These are phyloP conservation scores for Grosmannia huntii DNA, from an alignment of 2,329 filamentous ascomycete genomes.

Conservation along the genomic window DNA sequence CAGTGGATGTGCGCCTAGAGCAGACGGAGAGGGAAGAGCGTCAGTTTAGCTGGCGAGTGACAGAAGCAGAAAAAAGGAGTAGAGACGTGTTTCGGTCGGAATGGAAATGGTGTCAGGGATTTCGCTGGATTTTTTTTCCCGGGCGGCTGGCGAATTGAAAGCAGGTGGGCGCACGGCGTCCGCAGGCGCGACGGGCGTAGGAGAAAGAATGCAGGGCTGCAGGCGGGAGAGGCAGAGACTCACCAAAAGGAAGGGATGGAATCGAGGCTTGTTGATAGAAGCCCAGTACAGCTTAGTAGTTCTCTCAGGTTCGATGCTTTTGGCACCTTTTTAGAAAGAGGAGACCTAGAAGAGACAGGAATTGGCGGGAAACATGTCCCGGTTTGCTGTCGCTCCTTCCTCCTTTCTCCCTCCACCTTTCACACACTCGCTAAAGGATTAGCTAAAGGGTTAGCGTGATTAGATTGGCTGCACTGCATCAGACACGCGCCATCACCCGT, in stretches of 20 bases:
- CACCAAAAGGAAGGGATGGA: neutral
- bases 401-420: neutral
- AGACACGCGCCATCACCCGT: slow-evolving; percentile 1
- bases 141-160: neutral
- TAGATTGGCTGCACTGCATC: neutral
- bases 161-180: neutral
- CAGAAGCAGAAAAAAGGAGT: neutral
- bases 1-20: neutral
- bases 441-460: slow-evolving; percentile 4
- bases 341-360: slow-evolving; percentile 1
- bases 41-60: neutral
- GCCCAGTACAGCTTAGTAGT: neutral
- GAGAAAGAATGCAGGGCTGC: neutral
- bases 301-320: neutral
- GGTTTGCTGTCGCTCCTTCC: slow-evolving; percentile 2
- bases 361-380: slow-evolving; percentile 1
- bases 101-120: neutral
- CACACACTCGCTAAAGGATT: neutral
- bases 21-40: neutral
- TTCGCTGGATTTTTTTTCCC: neutral
- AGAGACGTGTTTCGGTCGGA: neutral
- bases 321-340: slow-evolving; percentile 1
- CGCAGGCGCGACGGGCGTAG: neutral
- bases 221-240: neutral
- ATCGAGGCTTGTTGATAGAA: neutral